Base-by-base conservation (phyloP, 75 land plant species). In the Sequoiadendron giganteum region DNA sequence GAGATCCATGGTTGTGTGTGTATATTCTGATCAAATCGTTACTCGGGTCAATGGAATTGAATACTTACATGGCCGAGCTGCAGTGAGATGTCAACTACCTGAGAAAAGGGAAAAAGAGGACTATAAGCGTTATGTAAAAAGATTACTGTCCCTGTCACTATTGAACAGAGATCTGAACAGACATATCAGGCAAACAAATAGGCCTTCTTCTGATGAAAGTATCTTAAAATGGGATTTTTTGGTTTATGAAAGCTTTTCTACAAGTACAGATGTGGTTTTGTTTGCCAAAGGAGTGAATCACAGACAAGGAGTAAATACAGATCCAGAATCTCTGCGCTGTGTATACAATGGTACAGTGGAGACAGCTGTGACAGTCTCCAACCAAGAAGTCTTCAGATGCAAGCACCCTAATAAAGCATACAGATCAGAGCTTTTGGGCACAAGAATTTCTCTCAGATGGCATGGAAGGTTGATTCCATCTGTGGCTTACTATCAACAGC, bases 341-440 rank as follows among this genome's bases (percentile, higher is more conserved):
- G 93, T 96, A 25, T 97, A 91, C 84, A 86, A 85, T 21, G 84
- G 81, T 7, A 90, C 89, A 10, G 86, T 87, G 75, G 95, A 89
- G 19, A 86, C 84, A 82, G 25, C 89, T 21, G 95, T 96, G 55
- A 92, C 93, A 14, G 88, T 86, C 86, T 97, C 96, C 18, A 84
- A 88, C 1, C 98, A 94, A 68, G 99, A 97, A 85, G 95, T 97
- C 42, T 95, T 96, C 95, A 90, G 99, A 47, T 97, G 99, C 77
- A 68, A 21, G 38, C 94, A 93, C 34, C 97, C 99, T 3, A 85
- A 85, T 25, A 39, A 36, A 16, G 6, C 47, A 14, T 40, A 79
- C 11, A 47, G 55, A 13, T 25, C 36, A 14, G 65, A 49, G 19
- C 48, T 89, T 19, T 8, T 73, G 1, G 90, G 89, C 21, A 88